Evolutionary conservation across 2,329 filamentous ascomycete genomes (phyloP).

Genomic region (Lachnellula suecica): DNA sequence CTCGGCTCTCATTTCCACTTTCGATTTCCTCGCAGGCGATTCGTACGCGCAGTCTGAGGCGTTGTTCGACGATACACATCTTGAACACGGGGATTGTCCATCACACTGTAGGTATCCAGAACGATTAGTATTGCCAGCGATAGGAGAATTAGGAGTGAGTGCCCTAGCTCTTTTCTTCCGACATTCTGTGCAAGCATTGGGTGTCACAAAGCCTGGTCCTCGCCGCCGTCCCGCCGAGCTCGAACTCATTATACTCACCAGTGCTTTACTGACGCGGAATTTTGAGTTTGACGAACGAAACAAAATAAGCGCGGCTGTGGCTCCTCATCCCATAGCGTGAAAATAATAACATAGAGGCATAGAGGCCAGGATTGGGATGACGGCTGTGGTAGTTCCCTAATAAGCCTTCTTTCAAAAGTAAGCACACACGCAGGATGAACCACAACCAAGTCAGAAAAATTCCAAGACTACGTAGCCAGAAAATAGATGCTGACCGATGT

Average conservation of each 20-base stretch:
- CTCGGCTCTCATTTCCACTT: conserved; percentile 56
- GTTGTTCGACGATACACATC: conserved; percentile 50
- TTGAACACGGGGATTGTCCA: conserved; percentile 44
- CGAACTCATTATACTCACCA: neutral
- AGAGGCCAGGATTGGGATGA: no score
- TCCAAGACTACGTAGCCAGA: no score
- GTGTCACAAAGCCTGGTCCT: conserved; percentile 13
- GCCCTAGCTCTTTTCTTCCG: conserved; percentile 18
- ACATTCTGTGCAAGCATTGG: conserved; percentile 20
- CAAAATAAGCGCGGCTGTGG: no score
- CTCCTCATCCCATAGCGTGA: no score
- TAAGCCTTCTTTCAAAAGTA: no score
- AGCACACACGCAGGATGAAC: no score
- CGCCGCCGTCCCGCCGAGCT: conserved; percentile 1
- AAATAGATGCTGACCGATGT: no score
- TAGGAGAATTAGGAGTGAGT: neutral
- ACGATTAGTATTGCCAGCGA: neutral
- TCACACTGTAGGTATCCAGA: conserved; percentile 48
- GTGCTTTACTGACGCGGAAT: no score
- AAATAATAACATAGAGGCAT: no score
- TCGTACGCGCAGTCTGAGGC: conserved; percentile 56
- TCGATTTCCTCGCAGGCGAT: conserved; percentile 58
- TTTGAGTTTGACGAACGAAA: no score
- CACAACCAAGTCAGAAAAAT: no score
- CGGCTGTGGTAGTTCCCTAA: no score